A percentile compares a stretch with the other conserved stretches of the same genome.
Evolutionary conservation across 2,329 filamentous ascomycete genomes (phyloP).

Genomic region (Cladosporium sp.): DNA sequence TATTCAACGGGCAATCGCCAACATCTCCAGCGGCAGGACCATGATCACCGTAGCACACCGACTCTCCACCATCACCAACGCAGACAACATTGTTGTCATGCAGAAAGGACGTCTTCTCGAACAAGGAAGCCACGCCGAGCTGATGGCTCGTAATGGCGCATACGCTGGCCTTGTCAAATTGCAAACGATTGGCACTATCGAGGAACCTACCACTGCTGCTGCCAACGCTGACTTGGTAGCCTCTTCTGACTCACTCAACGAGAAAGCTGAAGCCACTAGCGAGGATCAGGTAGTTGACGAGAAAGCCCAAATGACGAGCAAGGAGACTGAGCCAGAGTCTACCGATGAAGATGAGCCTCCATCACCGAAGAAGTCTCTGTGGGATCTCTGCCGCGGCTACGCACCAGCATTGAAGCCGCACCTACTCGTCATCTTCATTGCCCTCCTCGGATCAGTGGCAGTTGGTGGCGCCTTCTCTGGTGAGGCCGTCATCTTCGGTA

Average conservation of each 20-base stretch:
- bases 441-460: conserved; percentile 45
- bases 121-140: conserved; percentile 51
- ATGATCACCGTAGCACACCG: conserved; percentile 50
- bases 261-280: conserved; percentile 1
- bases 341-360: conserved; percentile 26
- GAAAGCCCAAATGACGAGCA: background rate
- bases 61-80: conserved; percentile 43
- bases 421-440: conserved; percentile 48
- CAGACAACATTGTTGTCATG: conserved; percentile 49
- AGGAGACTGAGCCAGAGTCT: background rate
- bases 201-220: background rate
- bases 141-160: conserved; percentile 41
- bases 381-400: conserved; percentile 39
- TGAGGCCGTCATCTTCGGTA: conserved; percentile 61
- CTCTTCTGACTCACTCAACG: conserved; percentile 2
- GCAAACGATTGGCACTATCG: conserved; percentile 39
- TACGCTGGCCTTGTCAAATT: conserved; percentile 55
- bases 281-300: conserved; percentile 3
- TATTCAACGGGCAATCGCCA: conserved; percentile 42
- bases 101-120: conserved; percentile 54
- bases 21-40: conserved; percentile 38
- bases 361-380: conserved; percentile 34
- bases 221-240: background rate
- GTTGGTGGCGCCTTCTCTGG: conserved; percentile 55
- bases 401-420: conserved; percentile 49